Percentiles rank a stretch among this genome's conserved stretches.
phyloP scores from a whole-genome alignment of 73 alveolate genomes.

The Stentor coeruleus region DNA sequence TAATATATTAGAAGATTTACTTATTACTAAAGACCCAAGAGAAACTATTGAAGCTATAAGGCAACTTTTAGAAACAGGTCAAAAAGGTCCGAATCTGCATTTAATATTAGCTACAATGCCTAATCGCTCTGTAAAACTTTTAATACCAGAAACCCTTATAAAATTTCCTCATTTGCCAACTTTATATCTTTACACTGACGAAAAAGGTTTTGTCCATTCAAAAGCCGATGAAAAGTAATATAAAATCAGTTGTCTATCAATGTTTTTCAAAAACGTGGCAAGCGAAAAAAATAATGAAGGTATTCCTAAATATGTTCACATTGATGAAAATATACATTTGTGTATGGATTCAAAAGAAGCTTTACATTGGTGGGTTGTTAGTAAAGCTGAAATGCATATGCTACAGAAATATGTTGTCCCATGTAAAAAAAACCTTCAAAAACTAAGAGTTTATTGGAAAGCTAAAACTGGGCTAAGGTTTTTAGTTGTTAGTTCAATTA shows the following conservation, averaged over 20 bases:
- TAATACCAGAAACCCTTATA: not conserved
- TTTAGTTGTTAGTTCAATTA: not conserved
- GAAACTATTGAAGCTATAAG: too few relatives aligned
- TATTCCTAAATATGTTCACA: not conserved
- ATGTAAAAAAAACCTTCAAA: not conserved
- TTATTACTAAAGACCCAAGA: too few relatives aligned
- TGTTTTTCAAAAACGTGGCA: not conserved
- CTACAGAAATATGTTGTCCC: not conserved
- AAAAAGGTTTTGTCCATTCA: not conserved
- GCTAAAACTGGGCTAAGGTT: not conserved
- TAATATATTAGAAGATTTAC: too few relatives aligned
- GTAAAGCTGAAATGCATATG: not conserved
- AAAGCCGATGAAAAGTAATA: not conserved
- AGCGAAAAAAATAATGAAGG: not conserved
- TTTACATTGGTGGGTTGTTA: not conserved
- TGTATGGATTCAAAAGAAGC: not conserved
- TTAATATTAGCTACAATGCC: not conserved
- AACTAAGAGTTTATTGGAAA: not conserved
- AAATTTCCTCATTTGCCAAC: not conserved
- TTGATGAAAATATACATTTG: not conserved
- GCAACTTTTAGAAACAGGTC: constrained; percentile 2
- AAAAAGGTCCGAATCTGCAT: not conserved
- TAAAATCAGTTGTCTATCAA: not conserved
- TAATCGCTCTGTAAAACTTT: not conserved
- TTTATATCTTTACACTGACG: not conserved